These are phyloP conservation scores for Gyrodon lividus DNA, from an alignment of 768 basidiomycete genomes.

Conservation along the genomic window DNA sequence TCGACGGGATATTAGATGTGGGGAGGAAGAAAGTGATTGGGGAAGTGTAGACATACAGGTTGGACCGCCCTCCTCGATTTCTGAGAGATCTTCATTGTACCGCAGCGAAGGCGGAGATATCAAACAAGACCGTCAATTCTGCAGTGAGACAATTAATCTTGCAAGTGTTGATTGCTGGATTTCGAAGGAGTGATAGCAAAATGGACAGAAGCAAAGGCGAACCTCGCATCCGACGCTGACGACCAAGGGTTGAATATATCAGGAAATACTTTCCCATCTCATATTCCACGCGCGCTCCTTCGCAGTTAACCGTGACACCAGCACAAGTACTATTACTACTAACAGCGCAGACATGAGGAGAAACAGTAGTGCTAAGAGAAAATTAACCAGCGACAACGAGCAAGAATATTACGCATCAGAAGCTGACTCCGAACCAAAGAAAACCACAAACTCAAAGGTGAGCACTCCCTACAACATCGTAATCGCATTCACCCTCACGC, in stretches of 20 bases:
- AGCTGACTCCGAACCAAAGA: conserved; percentile 13
- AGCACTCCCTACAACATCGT: background rate
- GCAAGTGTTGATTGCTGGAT: conserved; percentile 2
- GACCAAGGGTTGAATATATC: conserved; percentile 31
- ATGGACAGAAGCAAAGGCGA: conserved; percentile 4
- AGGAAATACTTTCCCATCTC: conserved; percentile 28
- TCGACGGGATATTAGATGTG: conserved; percentile 11
- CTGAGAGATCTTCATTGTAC: conserved; percentile 84
- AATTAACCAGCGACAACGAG: conserved; percentile 17
- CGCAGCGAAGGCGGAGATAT: conserved; percentile 45
- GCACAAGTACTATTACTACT: too few relatives aligned
- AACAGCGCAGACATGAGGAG: background rate
- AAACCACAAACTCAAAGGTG: conserved; percentile 16
- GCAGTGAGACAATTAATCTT: background rate
- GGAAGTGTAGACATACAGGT: conserved; percentile 54
- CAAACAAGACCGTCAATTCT: conserved; percentile 10
- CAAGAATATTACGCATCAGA: conserved; percentile 13
- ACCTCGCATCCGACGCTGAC: conserved; percentile 13
- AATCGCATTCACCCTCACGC: background rate
- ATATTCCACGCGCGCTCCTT: background rate
- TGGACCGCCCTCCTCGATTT: conserved; percentile 79
- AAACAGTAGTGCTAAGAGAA: conserved; percentile 12
- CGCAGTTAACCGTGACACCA: too few relatives aligned
- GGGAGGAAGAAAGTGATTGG: conserved; percentile 5
- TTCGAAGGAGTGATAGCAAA: conserved; percentile 15